These are phyloP conservation scores for Zizania latifolia DNA, from an alignment of 176 grass and related monocot genomes.

Conservation along the genomic window DNA sequence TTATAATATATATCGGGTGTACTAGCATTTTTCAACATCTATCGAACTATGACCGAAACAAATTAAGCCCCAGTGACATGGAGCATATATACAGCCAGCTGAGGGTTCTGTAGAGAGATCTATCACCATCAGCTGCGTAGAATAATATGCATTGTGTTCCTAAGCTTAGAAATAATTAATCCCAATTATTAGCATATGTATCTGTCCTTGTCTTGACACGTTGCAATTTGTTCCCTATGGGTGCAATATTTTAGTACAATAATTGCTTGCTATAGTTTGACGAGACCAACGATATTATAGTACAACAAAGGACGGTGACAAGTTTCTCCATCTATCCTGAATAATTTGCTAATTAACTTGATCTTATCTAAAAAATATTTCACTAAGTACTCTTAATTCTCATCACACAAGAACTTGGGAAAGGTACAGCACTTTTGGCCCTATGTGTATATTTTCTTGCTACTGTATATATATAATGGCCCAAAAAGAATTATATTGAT, in stretches of 20 bases:
- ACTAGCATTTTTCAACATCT: no score
- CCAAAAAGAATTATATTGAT: not conserved
- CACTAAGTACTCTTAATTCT: not conserved
- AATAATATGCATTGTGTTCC: not conserved
- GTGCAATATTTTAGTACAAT: not conserved
- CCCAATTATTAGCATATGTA: not conserved
- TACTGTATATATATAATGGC: not conserved
- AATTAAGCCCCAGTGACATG: no score
- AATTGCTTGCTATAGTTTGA: conserved; percentile 10
- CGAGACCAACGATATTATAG: not conserved
- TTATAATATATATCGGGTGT: no score
- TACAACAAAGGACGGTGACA: not conserved
- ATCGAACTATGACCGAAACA: no score
- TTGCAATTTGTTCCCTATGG: not conserved
- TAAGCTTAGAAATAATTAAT: conserved; percentile 9
- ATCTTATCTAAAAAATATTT: not conserved
- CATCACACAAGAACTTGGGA: not conserved
- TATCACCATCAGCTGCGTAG: not conserved
- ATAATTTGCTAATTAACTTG: not conserved
- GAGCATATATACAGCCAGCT: no score
- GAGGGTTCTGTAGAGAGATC: no score
- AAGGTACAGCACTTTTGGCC: not conserved
- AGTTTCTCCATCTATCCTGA: not conserved
- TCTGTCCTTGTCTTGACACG: not conserved
- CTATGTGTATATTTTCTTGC: not conserved